Evolutionary conservation across 2,329 filamentous ascomycete species (phyloP).

Genomic region (Chaetomiaceae sp.): DNA sequence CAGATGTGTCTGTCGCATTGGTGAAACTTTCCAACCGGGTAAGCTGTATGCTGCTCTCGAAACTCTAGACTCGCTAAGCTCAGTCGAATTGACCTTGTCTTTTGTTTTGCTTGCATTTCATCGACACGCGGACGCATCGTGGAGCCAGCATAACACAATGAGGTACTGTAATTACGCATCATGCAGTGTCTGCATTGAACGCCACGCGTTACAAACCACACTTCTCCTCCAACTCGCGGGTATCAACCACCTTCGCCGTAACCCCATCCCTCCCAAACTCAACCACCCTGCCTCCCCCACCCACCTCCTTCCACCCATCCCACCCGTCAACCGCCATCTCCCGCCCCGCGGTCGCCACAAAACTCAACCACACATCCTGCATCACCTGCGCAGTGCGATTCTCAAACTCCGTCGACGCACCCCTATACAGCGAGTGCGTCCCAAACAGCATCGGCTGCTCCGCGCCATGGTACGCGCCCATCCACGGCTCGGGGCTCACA

Average conservation of each 20-base stretch:
- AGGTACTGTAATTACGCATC: too few species aligned
- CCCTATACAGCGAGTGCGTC: slow-evolving; percentile 24
- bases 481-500: slow-evolving; percentile 23
- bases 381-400: slow-evolving; percentile 16
- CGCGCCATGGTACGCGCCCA: slow-evolving; percentile 28
- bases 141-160: too few species aligned
- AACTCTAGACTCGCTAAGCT: too few species aligned
- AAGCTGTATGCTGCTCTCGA: too few species aligned
- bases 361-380: slow-evolving; percentile 19
- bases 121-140: too few species aligned
- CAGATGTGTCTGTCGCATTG: too few species aligned
- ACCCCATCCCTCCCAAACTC: background rate
- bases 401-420: slow-evolving; percentile 16
- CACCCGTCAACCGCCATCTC: background rate
- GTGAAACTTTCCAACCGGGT: too few species aligned
- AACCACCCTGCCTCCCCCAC: background rate
- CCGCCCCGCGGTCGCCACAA: slow-evolving; percentile 1
- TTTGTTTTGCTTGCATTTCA: too few species aligned
- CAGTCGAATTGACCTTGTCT: too few species aligned
- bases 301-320: too few species aligned
- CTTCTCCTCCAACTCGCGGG: background rate
- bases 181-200: too few species aligned
- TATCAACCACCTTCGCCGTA: background rate
- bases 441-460: slow-evolving; percentile 32
- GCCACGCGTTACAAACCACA: too few species aligned